phyloP scores from a whole-genome alignment of 768 basidiomycete species.

The Phlebiopsis gigantea region DNA sequence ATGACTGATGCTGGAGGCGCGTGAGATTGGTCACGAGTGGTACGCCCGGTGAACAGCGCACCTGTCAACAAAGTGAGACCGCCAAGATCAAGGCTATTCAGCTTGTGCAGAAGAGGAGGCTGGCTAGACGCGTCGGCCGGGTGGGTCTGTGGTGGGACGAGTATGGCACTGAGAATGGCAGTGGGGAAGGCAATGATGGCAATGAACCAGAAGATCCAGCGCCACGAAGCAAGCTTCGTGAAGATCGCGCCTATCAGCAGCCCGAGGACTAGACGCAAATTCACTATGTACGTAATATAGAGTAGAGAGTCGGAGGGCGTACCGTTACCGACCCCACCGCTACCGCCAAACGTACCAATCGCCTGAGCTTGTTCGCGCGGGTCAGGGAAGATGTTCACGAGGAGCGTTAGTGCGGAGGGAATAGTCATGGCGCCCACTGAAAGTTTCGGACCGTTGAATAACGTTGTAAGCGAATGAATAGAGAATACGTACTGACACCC shows the following conservation, averaged over 20 bases:
- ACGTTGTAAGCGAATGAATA: not conserved
- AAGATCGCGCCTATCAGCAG: slow-evolving; percentile 29
- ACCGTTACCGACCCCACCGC: slow-evolving; percentile 38
- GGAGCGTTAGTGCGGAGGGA: slow-evolving; percentile 33
- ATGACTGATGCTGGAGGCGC: slow-evolving; percentile 17
- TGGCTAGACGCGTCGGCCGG: not conserved
- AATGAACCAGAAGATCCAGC: slow-evolving; percentile 38
- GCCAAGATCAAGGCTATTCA: slow-evolving; percentile 21
- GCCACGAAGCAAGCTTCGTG: slow-evolving; percentile 27
- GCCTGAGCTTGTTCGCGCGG: slow-evolving; percentile 33
- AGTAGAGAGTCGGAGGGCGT: not conserved
- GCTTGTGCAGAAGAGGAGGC: not conserved
- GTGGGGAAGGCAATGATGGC: slow-evolving; percentile 29
- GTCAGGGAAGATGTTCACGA: slow-evolving; percentile 39
- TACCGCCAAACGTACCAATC: slow-evolving; percentile 34
- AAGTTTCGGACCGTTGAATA: not conserved
- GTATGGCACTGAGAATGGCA: slow-evolving; percentile 17
- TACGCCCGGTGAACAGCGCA: slow-evolving; percentile 7
- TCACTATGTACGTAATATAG: not conserved
- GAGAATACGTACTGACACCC: slow-evolving; percentile 15
- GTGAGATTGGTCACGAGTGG: not conserved
- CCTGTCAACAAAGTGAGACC: slow-evolving; percentile 26
- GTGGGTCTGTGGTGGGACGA: slow-evolving; percentile 19
- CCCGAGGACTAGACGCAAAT: slow-evolving; percentile 18
- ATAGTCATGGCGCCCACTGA: slow-evolving; percentile 34